Evolutionary conservation across 148 eudicot genomes (phyloP).

Genomic region (Chenopodium berlandieri): DNA sequence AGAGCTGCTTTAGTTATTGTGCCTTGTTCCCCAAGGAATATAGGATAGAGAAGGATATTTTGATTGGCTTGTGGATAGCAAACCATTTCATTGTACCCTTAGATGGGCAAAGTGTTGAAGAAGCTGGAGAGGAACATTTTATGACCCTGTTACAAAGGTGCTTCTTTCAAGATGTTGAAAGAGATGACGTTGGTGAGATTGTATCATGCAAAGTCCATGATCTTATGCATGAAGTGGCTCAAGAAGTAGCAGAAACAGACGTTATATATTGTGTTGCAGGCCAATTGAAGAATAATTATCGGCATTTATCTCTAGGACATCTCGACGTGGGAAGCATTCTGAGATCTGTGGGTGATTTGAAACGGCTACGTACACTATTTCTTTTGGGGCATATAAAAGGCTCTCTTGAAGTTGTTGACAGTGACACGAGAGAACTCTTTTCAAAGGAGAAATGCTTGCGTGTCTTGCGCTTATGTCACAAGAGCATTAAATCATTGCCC

Average conservation of each 20-base stretch:
- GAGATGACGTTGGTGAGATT: neutral
- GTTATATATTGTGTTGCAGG: neutral
- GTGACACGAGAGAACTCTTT: neutral
- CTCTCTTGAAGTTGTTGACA: neutral
- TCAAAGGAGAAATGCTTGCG: neutral
- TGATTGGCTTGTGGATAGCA: neutral
- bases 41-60: neutral
- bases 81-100: neutral
- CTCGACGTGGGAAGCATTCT: neutral
- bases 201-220: constrained; percentile 1
- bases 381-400: neutral
- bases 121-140: neutral
- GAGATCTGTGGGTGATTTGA: neutral
- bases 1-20: neutral
- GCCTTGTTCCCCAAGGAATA: neutral
- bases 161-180: constrained; percentile 2
- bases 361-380: neutral
- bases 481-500: neutral
- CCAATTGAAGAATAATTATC: neutral
- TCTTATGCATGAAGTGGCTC: neutral
- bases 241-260: neutral
- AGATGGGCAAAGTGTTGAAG: neutral
- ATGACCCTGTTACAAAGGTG: neutral
- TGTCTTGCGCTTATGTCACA: neutral
- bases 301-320: neutral